Base-by-base conservation (phyloP, 768 basidiomycete genomes). In the Naganishia vaughanmartiniae region DNA sequence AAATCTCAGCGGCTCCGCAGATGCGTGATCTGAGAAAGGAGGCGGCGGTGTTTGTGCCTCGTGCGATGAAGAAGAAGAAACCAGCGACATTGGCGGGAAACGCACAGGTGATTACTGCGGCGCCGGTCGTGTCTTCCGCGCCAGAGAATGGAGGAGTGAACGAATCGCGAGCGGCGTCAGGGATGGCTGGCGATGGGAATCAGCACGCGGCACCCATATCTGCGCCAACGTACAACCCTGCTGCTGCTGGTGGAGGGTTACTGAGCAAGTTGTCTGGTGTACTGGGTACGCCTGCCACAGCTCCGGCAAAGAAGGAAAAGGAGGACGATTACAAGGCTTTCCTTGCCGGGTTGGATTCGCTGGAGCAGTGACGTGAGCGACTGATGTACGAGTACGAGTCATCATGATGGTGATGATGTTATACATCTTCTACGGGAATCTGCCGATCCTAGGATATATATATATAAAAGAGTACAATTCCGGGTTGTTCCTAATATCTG, bases 11-110 rank as follows among this genome's bases (percentile, higher is more conserved):
- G 2, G 92, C 84, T 54, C 92, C 96, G 4, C 85, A 92, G 78
- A 81, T 99, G 63, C 90, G 95, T 17, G 92, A 99, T 81, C 84
- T 98, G 72, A 92, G 93, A 83, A 93, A 92, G 81, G 96, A 99
- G 80, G 90, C 90, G 11, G 95, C 92, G 0, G 87, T 90, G 0
- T 98, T 99, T 76, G 87, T 97, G 4, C 96, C 96, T 4, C 79
- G 88, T 1, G 84, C 89, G 3, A 82, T 95, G 65, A 74, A 77
- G 54, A 92, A 91, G 81, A 87, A 91, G 56, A 93, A 90, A 81
- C 89, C 85, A 71, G 65, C 74, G 4, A 69, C 65, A n/a, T n/a
- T n/a, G n/a, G n/a, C n/a, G n/a, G n/a, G n/a, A 14, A 66, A 26
- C 6, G 26, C 54, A 14, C 57, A 39, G 0, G 33, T 63, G 19